Conservation (phyloP, 2,329 filamentous ascomycete species). For the Neofusicoccum ribis region DNA sequence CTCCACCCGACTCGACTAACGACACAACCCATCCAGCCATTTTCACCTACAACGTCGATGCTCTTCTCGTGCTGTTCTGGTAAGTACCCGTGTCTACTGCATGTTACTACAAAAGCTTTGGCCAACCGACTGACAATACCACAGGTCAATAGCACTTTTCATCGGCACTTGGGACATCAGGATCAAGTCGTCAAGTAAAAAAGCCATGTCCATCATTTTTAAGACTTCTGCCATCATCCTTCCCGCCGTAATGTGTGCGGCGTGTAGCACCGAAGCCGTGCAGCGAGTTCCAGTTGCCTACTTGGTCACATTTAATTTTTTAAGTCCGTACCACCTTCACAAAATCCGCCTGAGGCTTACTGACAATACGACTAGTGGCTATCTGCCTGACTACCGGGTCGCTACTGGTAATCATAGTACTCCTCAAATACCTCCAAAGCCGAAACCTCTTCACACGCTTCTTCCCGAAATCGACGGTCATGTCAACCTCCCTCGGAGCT, state of each 20-base stretch:
- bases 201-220: conserved; percentile 9
- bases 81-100: neutral
- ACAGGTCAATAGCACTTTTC: conserved; percentile 16
- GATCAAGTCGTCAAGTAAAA: conserved; percentile 1
- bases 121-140: neutral
- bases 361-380: neutral
- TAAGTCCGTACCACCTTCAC: neutral
- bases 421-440: conserved; percentile 13
- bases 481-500: neutral
- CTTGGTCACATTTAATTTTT: conserved; percentile 6
- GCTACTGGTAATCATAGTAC: conserved; percentile 8
- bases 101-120: neutral
- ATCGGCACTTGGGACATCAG: conserved; percentile 17
- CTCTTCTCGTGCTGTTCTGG: conserved; percentile 19
- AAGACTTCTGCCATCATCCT: conserved; percentile 7
- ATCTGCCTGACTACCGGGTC: conserved; percentile 11
- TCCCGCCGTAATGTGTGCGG: neutral
- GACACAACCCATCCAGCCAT: neutral
- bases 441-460: conserved; percentile 11
- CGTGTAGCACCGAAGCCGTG: neutral
- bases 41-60: conserved; percentile 17
- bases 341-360: too few relatives aligned
- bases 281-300: conserved; percentile 7
- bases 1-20: neutral
- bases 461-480: neutral